Conservation (phyloP, 2,329 filamentous ascomycete species). For the Parasarocladium wereldwijsianum region DNA sequence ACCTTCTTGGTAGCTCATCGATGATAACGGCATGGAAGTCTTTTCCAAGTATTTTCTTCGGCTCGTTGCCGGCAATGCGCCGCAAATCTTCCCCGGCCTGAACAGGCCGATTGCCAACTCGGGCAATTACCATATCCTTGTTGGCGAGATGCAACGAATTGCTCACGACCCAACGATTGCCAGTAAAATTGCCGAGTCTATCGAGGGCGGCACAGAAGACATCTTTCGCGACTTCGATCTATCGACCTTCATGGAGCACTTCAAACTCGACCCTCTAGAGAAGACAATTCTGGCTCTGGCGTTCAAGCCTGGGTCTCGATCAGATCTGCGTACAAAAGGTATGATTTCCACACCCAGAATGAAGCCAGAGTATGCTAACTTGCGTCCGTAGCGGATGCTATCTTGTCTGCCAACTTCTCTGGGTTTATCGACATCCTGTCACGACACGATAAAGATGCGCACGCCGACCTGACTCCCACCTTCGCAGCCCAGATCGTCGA, state of each 20-base stretch:
- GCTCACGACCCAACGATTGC: conserved; percentile 68
- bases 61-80: conserved; percentile 79
- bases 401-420: conserved; percentile 65
- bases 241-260: conserved; percentile 90
- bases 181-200: conserved; percentile 80
- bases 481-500: conserved; percentile 74
- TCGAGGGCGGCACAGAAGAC: conserved; percentile 82
- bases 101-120: conserved; percentile 60
- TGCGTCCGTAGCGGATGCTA: conserved; percentile 58
- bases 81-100: conserved; percentile 74
- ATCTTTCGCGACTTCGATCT: conserved; percentile 93
- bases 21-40: conserved; percentile 98
- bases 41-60: conserved; percentile 92
- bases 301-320: conserved; percentile 68
- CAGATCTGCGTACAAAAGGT: conserved; percentile 86
- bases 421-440: conserved; percentile 67
- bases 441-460: conserved; percentile 44
- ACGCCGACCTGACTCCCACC: conserved; percentile 49
- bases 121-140: conserved; percentile 72
- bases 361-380: no score
- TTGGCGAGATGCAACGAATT: conserved; percentile 76
- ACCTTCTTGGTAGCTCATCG: conserved; percentile 52
- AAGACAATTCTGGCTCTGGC: conserved; percentile 80
- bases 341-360: no score
- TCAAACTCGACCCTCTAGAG: conserved; percentile 77